A percentile compares a stretch with the other conserved stretches of the same genome.
Conservation (phyloP, 805 yeast genomes). For the Candida nanaspora region DNA sequence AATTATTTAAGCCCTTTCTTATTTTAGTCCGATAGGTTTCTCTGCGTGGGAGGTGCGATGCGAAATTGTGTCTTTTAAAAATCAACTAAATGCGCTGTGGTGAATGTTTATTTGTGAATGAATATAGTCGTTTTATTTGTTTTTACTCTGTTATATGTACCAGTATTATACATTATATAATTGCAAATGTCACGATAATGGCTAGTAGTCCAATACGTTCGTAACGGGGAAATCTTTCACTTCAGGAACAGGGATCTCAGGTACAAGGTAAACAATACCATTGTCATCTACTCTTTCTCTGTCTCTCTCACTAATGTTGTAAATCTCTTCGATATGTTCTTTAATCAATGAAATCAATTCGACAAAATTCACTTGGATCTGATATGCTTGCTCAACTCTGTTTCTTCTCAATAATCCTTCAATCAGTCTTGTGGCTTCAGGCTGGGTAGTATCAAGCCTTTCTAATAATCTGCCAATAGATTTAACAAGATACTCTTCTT, state of each 20-base stretch:
- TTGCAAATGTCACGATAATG: no score
- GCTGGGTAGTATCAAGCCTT: constrained; percentile 63
- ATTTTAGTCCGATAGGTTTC: no score
- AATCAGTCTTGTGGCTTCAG: constrained; percentile 67
- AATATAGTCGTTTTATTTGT: no score
- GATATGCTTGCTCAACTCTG: constrained; percentile 73
- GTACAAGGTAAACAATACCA: constrained; percentile 73
- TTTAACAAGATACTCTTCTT: constrained; percentile 86
- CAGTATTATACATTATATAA: no score
- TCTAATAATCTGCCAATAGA: constrained; percentile 86
- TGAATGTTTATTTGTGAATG: no score
- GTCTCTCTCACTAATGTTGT: constrained; percentile 73
- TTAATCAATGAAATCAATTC: constrained; percentile 50
- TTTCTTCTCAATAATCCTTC: constrained; percentile 69
- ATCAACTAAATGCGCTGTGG: no score
- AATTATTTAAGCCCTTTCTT: no score
- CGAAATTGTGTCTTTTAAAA: no score
- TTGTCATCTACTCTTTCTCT: constrained; percentile 85
- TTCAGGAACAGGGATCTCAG: constrained; percentile 67
- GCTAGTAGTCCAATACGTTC: constrained; percentile 49
- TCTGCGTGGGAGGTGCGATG: no score
- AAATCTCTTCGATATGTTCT: constrained; percentile 68
- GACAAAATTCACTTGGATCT: constrained; percentile 61
- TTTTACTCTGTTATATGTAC: no score
- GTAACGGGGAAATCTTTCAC: constrained; percentile 57